Evolutionary conservation across 305 asterid species (phyloP).

Genomic region (Fraxinus xanthoxyloides): DNA sequence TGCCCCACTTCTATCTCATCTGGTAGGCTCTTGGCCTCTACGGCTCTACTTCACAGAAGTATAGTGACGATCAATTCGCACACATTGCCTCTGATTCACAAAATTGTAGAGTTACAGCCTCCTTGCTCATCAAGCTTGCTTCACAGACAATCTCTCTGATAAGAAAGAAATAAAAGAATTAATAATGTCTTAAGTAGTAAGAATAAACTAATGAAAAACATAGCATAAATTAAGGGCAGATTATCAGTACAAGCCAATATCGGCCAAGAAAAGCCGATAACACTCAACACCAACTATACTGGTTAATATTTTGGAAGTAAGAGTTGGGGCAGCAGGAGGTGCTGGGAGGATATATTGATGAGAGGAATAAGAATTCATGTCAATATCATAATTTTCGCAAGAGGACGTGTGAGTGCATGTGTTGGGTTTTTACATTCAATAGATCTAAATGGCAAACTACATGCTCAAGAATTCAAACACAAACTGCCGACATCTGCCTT

Average conservation of each 20-base stretch:
- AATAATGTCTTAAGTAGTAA: not conserved
- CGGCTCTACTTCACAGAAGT: not conserved
- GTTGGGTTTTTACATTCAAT: not conserved
- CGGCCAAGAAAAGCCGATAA: not conserved
- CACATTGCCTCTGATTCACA: not conserved
- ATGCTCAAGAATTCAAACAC: not conserved
- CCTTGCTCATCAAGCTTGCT: constrained; percentile 31
- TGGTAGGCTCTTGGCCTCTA: not conserved
- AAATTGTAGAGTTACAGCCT: not conserved
- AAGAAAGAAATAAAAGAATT: constrained; percentile 4
- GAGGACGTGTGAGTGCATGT: not conserved
- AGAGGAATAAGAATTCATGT: not conserved
- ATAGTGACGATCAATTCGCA: too few relatives aligned
- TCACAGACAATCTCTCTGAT: constrained; percentile 75
- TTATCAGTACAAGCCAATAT: not conserved
- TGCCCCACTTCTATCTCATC: not conserved
- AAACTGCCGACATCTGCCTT: not conserved
- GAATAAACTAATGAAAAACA: not conserved
- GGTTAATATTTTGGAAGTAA: not conserved
- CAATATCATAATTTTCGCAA: not conserved
- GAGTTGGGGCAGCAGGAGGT: not conserved
- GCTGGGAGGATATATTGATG: not conserved
- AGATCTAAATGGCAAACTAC: not conserved
- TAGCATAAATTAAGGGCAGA: not conserved
- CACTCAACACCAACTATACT: not conserved